Percentiles rank a stretch among this genome's conserved stretches.
Evolutionary conservation across 2,329 filamentous ascomycete species (phyloP).

Genomic region (Penicillium decumbens): DNA sequence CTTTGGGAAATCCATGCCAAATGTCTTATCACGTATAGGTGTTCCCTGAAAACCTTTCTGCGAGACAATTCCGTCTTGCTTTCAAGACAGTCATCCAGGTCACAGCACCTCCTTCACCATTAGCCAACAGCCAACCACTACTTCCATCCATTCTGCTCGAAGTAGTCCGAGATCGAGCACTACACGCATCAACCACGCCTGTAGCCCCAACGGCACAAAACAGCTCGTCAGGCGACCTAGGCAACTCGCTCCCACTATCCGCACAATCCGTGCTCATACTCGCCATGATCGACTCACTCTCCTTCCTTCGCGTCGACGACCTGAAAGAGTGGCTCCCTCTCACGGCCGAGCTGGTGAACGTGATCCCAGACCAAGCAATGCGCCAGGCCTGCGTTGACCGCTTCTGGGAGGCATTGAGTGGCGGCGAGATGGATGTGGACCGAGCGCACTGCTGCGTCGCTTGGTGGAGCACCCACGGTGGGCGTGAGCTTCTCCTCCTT

Average conservation of each 20-base stretch:
- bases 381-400: constrained; percentile 62
- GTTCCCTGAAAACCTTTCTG: constrained; percentile 72
- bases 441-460: constrained; percentile 70
- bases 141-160: constrained; percentile 79
- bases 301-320: constrained; percentile 63
- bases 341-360: constrained; percentile 62
- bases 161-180: constrained; percentile 64
- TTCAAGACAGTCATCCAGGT: constrained; percentile 82
- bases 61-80: constrained; percentile 81
- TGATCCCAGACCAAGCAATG: constrained; percentile 58
- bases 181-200: constrained; percentile 51
- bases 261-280: constrained; percentile 74
- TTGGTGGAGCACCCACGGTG: constrained; percentile 74
- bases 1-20: not conserved
- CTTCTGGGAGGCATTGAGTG: constrained; percentile 74
- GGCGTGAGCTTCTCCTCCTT: constrained; percentile 53
- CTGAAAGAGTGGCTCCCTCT: constrained; percentile 78
- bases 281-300: constrained; percentile 73
- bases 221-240: constrained; percentile 32
- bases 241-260: constrained; percentile 46
- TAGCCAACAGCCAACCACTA: constrained; percentile 67
- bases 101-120: constrained; percentile 70
- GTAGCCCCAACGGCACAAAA: constrained; percentile 37
- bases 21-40: constrained; percentile 40
- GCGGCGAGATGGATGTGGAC: constrained; percentile 84